phyloP scores from a whole-genome alignment of 495 filamentous ascomycete genomes.

The Aspergillus cavernicola region DNA sequence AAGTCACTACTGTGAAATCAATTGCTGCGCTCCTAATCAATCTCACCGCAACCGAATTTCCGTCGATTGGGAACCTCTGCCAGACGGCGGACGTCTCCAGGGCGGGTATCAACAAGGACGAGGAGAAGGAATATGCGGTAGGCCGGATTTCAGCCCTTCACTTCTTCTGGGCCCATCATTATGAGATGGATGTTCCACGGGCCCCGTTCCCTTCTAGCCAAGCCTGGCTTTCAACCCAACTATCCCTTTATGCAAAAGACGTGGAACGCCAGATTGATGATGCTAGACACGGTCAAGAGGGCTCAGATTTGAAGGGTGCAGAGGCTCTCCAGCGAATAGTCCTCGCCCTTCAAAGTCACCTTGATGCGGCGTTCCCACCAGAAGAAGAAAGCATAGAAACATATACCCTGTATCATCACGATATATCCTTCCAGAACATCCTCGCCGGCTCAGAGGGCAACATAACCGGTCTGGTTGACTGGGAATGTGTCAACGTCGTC shows the following conservation, averaged over 20 bases:
- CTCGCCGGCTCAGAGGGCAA: slow-evolving; percentile 40
- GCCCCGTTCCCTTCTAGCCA: not conserved
- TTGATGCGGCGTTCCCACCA: slow-evolving; percentile 2
- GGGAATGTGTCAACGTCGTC: slow-evolving; percentile 48
- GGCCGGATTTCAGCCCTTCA: not conserved
- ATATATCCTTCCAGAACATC: slow-evolving; percentile 49
- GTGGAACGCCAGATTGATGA: not conserved
- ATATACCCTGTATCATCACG: slow-evolving; percentile 43
- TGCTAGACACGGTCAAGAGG: not conserved
- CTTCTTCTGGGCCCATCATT: not conserved
- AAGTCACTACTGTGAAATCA: not conserved
- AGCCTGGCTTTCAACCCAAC: not conserved
- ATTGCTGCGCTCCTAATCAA: not conserved
- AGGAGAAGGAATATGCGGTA: not conserved
- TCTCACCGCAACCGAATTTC: not conserved
- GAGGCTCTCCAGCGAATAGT: not conserved
- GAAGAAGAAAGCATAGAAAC: slow-evolving; percentile 21
- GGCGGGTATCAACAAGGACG: not conserved
- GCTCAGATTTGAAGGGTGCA: not conserved
- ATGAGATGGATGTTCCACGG: not conserved
- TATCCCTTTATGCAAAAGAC: not conserved
- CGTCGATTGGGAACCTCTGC: not conserved
- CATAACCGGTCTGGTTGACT: slow-evolving; percentile 49
- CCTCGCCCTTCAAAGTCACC: not conserved
- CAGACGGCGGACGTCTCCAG: not conserved